Conservation (phyloP, 306 rosid genomes). For the Gastrolobium villosum region DNA sequence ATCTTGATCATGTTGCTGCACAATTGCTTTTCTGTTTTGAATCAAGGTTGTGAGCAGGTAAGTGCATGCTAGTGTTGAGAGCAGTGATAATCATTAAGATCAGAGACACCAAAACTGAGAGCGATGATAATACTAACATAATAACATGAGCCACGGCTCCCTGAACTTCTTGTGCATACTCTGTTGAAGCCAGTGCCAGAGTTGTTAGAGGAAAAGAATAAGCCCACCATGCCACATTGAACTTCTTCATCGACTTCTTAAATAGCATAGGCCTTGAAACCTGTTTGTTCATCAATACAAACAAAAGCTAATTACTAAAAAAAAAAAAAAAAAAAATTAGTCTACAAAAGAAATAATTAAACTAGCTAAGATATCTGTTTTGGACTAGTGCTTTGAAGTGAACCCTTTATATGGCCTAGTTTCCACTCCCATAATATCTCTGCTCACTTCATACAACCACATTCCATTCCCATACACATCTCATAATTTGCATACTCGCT, state of each 20-base stretch:
- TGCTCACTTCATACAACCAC: no score
- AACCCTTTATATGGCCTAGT: no score
- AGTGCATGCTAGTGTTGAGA: conserved; percentile 33
- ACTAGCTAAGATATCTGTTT: neutral
- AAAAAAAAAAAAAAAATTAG: neutral
- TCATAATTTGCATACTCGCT: no score
- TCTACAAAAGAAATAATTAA: neutral
- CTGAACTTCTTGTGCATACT: conserved; percentile 60
- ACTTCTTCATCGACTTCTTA: conserved; percentile 68
- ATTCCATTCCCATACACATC: no score
- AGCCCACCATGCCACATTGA: conserved; percentile 74
- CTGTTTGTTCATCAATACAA: conserved; percentile 38
- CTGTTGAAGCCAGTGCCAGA: conserved; percentile 64
- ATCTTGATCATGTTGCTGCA: neutral
- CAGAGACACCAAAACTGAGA: conserved; percentile 55
- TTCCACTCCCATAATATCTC: no score
- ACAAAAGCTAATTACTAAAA: neutral
- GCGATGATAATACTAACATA: conserved; percentile 47
- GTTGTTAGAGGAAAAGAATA: conserved; percentile 65
- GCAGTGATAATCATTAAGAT: conserved; percentile 45
- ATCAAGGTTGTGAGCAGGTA: neutral
- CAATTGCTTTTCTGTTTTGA: neutral
- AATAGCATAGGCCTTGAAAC: conserved; percentile 66
- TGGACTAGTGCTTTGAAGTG: no score
- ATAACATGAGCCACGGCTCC: conserved; percentile 50